Percentiles rank a stretch among this genome's conserved stretches.
phyloP scores from a whole-genome alignment of 2,329 filamentous ascomycete genomes.

The Gyromitra esculenta region DNA sequence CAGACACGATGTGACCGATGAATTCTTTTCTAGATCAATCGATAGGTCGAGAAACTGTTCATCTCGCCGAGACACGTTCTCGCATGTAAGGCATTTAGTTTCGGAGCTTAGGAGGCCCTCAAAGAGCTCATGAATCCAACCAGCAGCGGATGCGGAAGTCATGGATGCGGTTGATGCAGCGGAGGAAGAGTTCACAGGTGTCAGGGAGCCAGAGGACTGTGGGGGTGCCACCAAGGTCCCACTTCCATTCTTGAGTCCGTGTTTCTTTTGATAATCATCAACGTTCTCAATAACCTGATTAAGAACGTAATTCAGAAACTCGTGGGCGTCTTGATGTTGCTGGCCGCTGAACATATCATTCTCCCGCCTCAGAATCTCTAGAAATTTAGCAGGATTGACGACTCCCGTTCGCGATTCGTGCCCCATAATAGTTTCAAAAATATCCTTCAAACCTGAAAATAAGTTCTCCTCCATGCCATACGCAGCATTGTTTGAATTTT shows the following conservation, averaged over 20 bases:
- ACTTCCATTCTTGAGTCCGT: slow-evolving; percentile 67
- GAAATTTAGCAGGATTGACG: slow-evolving; percentile 87
- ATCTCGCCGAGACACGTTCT: slow-evolving; percentile 92
- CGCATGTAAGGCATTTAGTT: slow-evolving; percentile 94
- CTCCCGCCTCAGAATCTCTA: slow-evolving; percentile 91
- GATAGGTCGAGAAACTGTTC: slow-evolving; percentile 96
- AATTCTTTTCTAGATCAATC: slow-evolving; percentile 93
- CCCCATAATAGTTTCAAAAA: slow-evolving; percentile 88
- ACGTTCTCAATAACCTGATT: slow-evolving; percentile 96
- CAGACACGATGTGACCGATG: slow-evolving; percentile 93
- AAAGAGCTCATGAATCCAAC: slow-evolving; percentile 97
- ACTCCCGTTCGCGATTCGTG: slow-evolving; percentile 86
- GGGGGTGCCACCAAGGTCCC: slow-evolving; percentile 61
- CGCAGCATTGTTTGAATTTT: slow-evolving; percentile 77
- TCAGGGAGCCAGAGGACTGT: slow-evolving; percentile 60
- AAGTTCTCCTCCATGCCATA: slow-evolving; percentile 96
- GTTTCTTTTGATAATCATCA: slow-evolving; percentile 80
- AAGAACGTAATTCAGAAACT: slow-evolving; percentile 93
- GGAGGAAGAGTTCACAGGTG: slow-evolving; percentile 58
- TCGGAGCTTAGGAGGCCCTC: slow-evolving; percentile 95
- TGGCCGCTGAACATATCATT: slow-evolving; percentile 97
- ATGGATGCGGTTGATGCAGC: slow-evolving; percentile 59
- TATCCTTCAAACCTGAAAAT: slow-evolving; percentile 94
- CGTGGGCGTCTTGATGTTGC: slow-evolving; percentile 98
- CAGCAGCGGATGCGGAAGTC: slow-evolving; percentile 65